Percentiles rank a stretch among this genome's conserved stretches.
These are phyloP conservation scores for Erucastrum elatum DNA, from an alignment of 345 rosid species.

Conservation along the genomic window DNA sequence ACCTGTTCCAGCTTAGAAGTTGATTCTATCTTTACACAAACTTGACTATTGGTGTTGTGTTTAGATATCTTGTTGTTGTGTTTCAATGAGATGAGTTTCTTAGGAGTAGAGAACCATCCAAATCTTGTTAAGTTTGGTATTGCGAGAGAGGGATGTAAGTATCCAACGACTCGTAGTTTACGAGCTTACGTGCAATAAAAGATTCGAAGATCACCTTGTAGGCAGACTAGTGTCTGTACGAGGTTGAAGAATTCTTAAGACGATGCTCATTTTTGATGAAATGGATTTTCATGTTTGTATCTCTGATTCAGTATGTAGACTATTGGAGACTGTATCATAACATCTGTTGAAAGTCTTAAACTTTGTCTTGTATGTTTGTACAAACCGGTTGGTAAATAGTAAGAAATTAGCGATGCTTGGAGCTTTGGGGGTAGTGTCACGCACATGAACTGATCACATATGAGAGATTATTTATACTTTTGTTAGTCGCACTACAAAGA, in stretches of 20 bases:
- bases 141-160: constrained; percentile 56
- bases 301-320: background rate
- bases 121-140: constrained; percentile 70
- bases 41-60: background rate
- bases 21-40: background rate
- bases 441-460: constrained; percentile 54
- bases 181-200: constrained; percentile 81
- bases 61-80: constrained; percentile 34
- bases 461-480: constrained; percentile 9
- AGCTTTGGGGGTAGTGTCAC: constrained; percentile 91
- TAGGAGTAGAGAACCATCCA: constrained; percentile 88
- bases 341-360: background rate
- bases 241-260: constrained; percentile 78
- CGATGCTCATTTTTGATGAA: constrained; percentile 94
- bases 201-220: constrained; percentile 83
- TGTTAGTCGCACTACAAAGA: constrained; percentile 15
- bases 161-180: constrained; percentile 73
- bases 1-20: too few relatives aligned
- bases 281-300: constrained; percentile 79
- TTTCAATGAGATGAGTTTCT: constrained; percentile 76
- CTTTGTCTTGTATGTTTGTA: constrained; percentile 65
- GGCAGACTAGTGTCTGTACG: constrained; percentile 47
- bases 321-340: background rate
- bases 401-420: constrained; percentile 96
- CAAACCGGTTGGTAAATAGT: constrained; percentile 65